Conservation (phyloP, 2,329 filamentous ascomycete genomes). For the Microdochium trichocladiopsis region DNA sequence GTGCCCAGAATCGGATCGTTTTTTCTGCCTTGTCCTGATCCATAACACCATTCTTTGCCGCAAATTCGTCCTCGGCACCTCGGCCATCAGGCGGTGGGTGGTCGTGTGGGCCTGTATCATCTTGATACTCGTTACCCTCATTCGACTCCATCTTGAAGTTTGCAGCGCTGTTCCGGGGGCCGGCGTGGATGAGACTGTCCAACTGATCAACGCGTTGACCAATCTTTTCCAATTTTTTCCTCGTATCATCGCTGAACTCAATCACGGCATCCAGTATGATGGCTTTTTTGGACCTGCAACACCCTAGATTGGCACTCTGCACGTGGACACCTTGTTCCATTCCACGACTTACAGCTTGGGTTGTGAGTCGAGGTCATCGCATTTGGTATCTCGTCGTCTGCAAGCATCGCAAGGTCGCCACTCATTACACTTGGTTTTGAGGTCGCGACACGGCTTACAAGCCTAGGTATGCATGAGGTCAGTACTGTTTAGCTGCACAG, state of each 20-base stretch:
- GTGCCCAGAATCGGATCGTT: conserved; percentile 24
- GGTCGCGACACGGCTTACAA: conserved; percentile 79
- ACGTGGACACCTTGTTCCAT: too few species aligned
- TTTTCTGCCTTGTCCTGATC: conserved; percentile 20
- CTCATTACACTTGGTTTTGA: conserved; percentile 91
- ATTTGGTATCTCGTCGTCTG: conserved; percentile 76
- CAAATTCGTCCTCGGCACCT: background rate
- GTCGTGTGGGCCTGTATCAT: conserved; percentile 5
- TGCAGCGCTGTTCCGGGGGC: conserved; percentile 12
- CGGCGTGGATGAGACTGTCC: conserved; percentile 22
- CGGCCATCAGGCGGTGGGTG: background rate
- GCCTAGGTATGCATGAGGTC: conserved; percentile 54
- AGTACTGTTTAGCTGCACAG: too few species aligned
- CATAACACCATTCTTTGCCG: conserved; percentile 6
- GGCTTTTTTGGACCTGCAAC: conserved; percentile 52
- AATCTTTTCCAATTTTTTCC: conserved; percentile 26
- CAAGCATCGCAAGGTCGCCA: conserved; percentile 79
- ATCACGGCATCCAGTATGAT: conserved; percentile 51
- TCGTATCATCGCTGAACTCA: conserved; percentile 24
- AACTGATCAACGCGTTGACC: conserved; percentile 28
- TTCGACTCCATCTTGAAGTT: conserved; percentile 19
- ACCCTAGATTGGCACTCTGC: too few species aligned
- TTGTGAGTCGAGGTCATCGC: conserved; percentile 84
- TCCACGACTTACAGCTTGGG: conserved; percentile 90
- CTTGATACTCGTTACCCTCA: conserved; percentile 19